A percentile compares a stretch with the other conserved stretches of the same genome.
Evolutionary conservation across 768 basidiomycete genomes (phyloP).

Genomic region (Pseudohyphozyma bogoriensis): DNA sequence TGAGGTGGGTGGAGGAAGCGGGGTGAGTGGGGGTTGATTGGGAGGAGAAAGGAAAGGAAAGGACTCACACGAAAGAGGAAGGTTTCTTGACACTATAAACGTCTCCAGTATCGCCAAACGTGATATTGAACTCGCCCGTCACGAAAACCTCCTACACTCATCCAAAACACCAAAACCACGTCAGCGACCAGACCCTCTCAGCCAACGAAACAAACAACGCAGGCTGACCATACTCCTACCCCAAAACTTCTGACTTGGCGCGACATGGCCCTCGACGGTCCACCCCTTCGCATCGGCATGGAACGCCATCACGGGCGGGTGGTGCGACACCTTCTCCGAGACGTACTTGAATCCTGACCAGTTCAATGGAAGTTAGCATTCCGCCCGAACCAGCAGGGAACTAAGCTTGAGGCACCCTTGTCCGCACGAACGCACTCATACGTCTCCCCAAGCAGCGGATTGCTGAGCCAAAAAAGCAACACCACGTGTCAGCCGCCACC

Average conservation of each 20-base stretch:
- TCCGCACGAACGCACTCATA: conserved; percentile 86
- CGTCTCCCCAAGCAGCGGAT: conserved; percentile 75
- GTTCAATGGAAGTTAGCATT: not conserved
- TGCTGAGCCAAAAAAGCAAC: conserved; percentile 38
- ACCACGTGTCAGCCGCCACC: not conserved
- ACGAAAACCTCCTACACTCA: conserved; percentile 11
- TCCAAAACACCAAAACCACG: not conserved
- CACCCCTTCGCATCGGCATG: conserved; percentile 20
- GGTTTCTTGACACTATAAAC: conserved; percentile 19
- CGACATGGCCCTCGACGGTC: conserved; percentile 19
- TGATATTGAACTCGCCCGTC: conserved; percentile 20
- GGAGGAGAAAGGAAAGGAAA: not conserved
- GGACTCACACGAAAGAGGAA: conserved; percentile 24
- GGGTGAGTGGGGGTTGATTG: too few species aligned
- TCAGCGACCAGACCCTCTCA: not conserved
- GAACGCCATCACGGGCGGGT: conserved; percentile 46
- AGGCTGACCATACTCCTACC: conserved; percentile 26
- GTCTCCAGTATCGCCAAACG: conserved; percentile 17
- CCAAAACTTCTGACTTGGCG: conserved; percentile 30
- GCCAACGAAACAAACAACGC: not conserved
- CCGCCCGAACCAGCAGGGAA: not conserved
- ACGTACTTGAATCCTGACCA: conserved; percentile 39
- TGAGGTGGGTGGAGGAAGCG: too few species aligned
- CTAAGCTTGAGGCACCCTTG: conserved; percentile 64
- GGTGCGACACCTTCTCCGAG: conserved; percentile 87